phyloP scores from a whole-genome alignment of 192 early-diverging fungal species.

The Rhizoclosmatium sp. region DNA sequence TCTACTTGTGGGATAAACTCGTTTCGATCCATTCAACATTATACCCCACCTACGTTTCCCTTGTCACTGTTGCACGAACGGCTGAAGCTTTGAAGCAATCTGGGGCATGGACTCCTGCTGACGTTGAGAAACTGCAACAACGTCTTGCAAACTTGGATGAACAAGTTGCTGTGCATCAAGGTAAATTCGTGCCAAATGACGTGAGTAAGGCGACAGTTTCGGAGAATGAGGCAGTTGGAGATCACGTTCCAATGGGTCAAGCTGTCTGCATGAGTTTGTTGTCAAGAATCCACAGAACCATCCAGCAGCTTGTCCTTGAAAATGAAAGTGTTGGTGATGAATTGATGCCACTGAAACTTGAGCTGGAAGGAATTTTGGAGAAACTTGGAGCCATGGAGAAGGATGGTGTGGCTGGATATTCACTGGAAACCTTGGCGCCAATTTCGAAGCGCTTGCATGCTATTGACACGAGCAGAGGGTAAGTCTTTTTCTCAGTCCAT shows the following conservation, averaged over 20 bases:
- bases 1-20: slow-evolving; percentile 22
- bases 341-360: slow-evolving; percentile 30
- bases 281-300: slow-evolving; percentile 25
- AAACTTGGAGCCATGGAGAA: slow-evolving; percentile 4
- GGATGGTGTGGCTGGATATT: neutral
- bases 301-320: slow-evolving; percentile 16
- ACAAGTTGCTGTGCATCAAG: slow-evolving; percentile 14
- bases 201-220: neutral
- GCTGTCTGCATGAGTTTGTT: slow-evolving; percentile 32
- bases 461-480: slow-evolving; percentile 34
- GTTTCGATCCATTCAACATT: slow-evolving; percentile 17
- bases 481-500: neutral
- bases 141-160: slow-evolving; percentile 31
- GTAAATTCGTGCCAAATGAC: slow-evolving; percentile 21
- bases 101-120: slow-evolving; percentile 31
- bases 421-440: slow-evolving; percentile 21
- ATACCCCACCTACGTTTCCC: slow-evolving; percentile 40
- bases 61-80: slow-evolving; percentile 32
- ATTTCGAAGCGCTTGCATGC: slow-evolving; percentile 30
- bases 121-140: slow-evolving; percentile 27
- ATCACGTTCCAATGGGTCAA: slow-evolving; percentile 34
- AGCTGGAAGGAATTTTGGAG: slow-evolving; percentile 17
- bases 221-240: neutral
- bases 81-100: slow-evolving; percentile 34
- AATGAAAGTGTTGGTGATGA: slow-evolving; percentile 25